Evolutionary conservation across 2,329 filamentous ascomycete genomes (phyloP).

Genomic region (Cercospora sesami): DNA sequence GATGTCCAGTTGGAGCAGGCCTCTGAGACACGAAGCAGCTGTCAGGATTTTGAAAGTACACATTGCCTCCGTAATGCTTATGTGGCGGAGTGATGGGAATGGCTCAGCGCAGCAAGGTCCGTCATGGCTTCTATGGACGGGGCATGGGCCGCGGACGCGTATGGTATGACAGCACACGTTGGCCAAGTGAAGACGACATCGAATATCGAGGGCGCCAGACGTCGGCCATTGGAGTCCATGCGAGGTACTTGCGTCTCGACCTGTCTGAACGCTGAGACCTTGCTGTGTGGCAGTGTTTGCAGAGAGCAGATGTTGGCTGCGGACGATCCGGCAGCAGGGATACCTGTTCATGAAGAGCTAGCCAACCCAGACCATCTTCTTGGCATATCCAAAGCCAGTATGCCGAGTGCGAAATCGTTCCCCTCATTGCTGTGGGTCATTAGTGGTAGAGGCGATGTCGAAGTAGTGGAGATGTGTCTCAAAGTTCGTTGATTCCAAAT

Average conservation of each 20-base stretch:
- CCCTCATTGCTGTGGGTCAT: neutral
- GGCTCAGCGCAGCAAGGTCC: neutral
- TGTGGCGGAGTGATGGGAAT: conserved; percentile 7
- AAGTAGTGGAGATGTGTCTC: neutral
- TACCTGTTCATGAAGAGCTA: neutral
- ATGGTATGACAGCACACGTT: conserved; percentile 4
- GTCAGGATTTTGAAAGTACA: neutral
- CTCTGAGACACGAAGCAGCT: neutral
- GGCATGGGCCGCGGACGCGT: neutral
- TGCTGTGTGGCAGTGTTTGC: neutral
- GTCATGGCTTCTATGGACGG: neutral
- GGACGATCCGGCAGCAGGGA: neutral
- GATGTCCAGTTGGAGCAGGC: neutral
- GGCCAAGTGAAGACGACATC: neutral
- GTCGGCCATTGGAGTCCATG: neutral
- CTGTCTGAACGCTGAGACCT: neutral
- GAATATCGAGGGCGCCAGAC: neutral
- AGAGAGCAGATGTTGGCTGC: neutral
- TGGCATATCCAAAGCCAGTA: neutral
- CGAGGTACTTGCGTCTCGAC: neutral
- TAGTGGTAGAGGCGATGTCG: neutral
- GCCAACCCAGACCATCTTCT: neutral
- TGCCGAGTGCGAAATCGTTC: neutral
- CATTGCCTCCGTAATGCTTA: conserved; percentile 7
- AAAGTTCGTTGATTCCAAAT: neutral